Evolutionary conservation across 2,329 filamentous ascomycete genomes (phyloP), one percentile per base, ranked within the genome.

Genomic region (Aspergillus carbonarius): DNA sequence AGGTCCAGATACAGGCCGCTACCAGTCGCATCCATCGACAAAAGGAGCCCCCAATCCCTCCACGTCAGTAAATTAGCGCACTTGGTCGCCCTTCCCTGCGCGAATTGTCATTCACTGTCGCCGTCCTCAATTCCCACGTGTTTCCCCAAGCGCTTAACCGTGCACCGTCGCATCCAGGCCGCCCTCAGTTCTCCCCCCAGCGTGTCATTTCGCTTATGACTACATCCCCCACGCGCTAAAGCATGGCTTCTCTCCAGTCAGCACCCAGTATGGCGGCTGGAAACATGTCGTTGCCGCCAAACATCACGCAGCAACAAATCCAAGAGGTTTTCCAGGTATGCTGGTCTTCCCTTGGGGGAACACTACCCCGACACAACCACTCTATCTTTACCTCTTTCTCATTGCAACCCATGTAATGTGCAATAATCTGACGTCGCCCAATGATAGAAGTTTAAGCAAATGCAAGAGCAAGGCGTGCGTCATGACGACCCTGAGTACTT

Each of bases 401-500:
- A 25, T 47, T 39, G 3, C 6, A 23, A 32, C 25, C 51, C n/a
- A 50, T 50, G 18, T 39, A 25, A 12, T 56, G 27, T 20, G 23
- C 47, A 18, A 15, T 13, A 18, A 2, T 47, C 78, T 83, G 70
- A 82, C 75, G 60, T 49, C 13, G 48, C 50, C 35, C 55, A 37
- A 51, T 69, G 12, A n/a, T 30, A 97, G 93, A 92, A 91, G 83
- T 95, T 90, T 65, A 89, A 90, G 71, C 86, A 91, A 74, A 92
- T 98, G 90, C 95, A 93, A 77, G 85, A 90, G 57, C 84, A 88
- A 68, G 93, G 93, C 66, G 88, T 96, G 23, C 86, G 91, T 40
- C 83, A 87, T 57, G 89, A 84, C 57, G 92, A 98, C 70, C 93
- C 93, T 47, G 93, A 98, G 73, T 93, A 89, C 70, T 83, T 93